Conservation (phyloP, 2,329 filamentous ascomycete species). For the Venturia carpophila region DNA sequence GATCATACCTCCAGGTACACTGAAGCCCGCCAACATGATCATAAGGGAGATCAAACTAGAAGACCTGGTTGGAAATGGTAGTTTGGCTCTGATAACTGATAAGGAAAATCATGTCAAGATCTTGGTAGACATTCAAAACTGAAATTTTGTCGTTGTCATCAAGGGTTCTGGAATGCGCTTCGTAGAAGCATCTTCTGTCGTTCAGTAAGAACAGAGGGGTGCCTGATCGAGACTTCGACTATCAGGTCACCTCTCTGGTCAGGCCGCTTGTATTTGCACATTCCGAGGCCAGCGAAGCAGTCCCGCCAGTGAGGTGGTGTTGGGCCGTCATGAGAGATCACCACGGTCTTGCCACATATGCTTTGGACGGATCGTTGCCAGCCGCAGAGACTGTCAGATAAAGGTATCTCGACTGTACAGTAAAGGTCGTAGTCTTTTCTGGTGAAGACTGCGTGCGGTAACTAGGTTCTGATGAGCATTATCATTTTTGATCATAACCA, state of each 20-base stretch:
- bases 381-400: slow-evolving; percentile 18
- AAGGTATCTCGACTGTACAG: slow-evolving; percentile 14
- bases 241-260: slow-evolving; percentile 17
- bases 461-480: background rate
- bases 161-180: slow-evolving; percentile 13
- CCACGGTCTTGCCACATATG: slow-evolving; percentile 17
- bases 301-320: slow-evolving; percentile 16
- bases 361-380: slow-evolving; percentile 10
- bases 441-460: slow-evolving; percentile 7
- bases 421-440: slow-evolving; percentile 16
- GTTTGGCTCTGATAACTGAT: slow-evolving; percentile 28
- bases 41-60: slow-evolving; percentile 29
- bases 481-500: background rate
- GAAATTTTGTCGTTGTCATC: background rate
- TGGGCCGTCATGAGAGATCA: slow-evolving; percentile 11
- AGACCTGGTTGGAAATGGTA: slow-evolving; percentile 28
- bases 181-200: slow-evolving; percentile 16
- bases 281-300: slow-evolving; percentile 15
- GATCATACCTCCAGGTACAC: slow-evolving; percentile 20
- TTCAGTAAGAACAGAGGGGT: slow-evolving; percentile 8
- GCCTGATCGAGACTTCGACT: slow-evolving; percentile 10
- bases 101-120: slow-evolving; percentile 33
- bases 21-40: slow-evolving; percentile 29
- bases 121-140: slow-evolving; percentile 22
- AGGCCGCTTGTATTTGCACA: slow-evolving; percentile 15